Evolutionary conservation across 345 rosid species (phyloP).

Genomic region (Eucalyptus tenuipes): DNA sequence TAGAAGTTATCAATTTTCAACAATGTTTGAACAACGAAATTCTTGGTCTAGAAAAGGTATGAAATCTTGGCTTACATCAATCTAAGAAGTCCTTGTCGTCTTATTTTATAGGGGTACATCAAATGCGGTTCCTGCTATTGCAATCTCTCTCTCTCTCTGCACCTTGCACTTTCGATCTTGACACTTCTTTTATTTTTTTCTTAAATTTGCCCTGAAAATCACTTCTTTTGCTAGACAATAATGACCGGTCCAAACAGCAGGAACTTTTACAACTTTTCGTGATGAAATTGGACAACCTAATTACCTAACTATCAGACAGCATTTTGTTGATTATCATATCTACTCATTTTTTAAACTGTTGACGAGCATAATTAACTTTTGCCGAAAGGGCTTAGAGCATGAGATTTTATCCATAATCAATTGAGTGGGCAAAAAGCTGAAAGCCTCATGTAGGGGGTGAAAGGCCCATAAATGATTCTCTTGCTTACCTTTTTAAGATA

Average conservation of each 20-base stretch:
- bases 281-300: neutral
- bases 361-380: too few species aligned
- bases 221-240: neutral
- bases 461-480: too few species aligned
- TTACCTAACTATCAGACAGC: neutral
- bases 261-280: neutral
- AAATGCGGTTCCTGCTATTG: neutral
- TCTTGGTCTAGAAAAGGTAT: neutral
- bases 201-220: neutral
- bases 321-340: neutral
- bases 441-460: too few species aligned
- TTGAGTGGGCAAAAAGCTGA: rapidly evolving
- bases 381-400: too few species aligned
- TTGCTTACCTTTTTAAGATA: too few species aligned
- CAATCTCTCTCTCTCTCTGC: neutral
- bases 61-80: neutral
- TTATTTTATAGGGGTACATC: neutral
- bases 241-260: neutral
- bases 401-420: too few species aligned
- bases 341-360: too few species aligned
- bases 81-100: neutral
- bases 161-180: neutral
- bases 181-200: neutral
- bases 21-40: neutral
- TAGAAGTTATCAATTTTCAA: neutral